A percentile compares a stretch with the other conserved stretches of the same genome.
phyloP scores from a whole-genome alignment of 2,329 filamentous ascomycete genomes.

The Bertia moriformis region DNA sequence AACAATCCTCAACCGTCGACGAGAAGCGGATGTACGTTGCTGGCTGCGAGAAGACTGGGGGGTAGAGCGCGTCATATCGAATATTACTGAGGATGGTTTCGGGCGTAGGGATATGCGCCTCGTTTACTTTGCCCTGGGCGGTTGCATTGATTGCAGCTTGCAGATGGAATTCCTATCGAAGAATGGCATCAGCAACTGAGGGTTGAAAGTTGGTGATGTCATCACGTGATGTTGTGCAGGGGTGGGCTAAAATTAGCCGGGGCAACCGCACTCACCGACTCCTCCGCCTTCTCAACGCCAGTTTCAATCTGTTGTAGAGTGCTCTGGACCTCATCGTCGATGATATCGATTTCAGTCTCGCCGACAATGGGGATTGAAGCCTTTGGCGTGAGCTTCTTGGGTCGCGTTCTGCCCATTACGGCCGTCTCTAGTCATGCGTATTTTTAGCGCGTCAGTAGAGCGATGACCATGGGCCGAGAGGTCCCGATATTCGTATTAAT shows the following conservation, averaged over 20 bases:
- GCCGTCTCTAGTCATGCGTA: constrained; percentile 26
- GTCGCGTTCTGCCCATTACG: constrained; percentile 57
- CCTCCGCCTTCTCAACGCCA: constrained; percentile 90
- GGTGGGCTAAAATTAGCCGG: constrained; percentile 20
- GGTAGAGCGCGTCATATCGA: constrained; percentile 82
- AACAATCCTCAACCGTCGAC: constrained; percentile 91
- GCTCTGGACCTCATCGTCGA: constrained; percentile 73
- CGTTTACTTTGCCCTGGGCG: constrained; percentile 39
- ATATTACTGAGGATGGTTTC: constrained; percentile 41
- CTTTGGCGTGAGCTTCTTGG: constrained; percentile 86
- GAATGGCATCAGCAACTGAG: constrained; percentile 5
- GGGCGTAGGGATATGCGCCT: constrained; percentile 52
- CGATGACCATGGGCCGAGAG: constrained; percentile 34
- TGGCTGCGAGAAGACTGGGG: constrained; percentile 65
- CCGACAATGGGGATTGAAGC: constrained; percentile 74
- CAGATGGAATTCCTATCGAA: constrained; percentile 75
- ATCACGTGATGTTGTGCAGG: constrained; percentile 1
- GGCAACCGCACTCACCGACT: constrained; percentile 64
- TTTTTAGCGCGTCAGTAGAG: constrained; percentile 20
- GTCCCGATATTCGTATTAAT: constrained; percentile 19
- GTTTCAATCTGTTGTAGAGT: constrained; percentile 79
- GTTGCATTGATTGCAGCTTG: constrained; percentile 59
- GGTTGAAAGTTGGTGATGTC: background rate
- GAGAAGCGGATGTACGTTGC: constrained; percentile 94
- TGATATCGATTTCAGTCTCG: constrained; percentile 79